A percentile compares a stretch with the other conserved stretches of the same genome.
Conservation (phyloP, 169 alveolate genomes). For the Neospora caninum region DNA sequence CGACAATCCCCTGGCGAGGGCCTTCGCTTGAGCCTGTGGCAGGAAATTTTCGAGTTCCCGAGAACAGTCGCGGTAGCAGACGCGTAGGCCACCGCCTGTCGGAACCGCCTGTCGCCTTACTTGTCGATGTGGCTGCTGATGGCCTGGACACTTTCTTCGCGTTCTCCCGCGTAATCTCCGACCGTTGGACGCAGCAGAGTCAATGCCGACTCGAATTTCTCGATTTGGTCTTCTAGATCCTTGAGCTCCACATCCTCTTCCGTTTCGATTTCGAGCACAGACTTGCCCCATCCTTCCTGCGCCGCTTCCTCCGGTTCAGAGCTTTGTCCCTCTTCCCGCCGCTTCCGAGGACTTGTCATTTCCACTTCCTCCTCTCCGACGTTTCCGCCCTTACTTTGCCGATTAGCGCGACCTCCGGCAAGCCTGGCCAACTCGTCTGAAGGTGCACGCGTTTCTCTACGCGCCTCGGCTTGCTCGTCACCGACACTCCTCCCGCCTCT, state of each 20-base stretch:
- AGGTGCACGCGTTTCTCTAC: background rate
- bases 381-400: background rate
- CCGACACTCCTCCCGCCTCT: background rate
- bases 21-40: too few species aligned
- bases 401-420: background rate
- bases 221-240: background rate
- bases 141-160: conserved; percentile 28
- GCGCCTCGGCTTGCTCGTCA: background rate
- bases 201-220: background rate
- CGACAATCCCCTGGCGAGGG: too few species aligned
- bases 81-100: background rate
- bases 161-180: conserved; percentile 36
- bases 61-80: too few species aligned
- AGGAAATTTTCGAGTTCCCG: too few species aligned
- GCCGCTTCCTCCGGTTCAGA: background rate
- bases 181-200: conserved; percentile 32
- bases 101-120: background rate
- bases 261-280: background rate
- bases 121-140: background rate
- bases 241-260: background rate
- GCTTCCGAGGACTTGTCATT: conserved; percentile 4
- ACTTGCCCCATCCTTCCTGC: background rate
- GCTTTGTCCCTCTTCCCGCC: background rate
- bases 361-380: conserved; percentile 27
- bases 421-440: background rate